A percentile compares a stretch with the other conserved stretches of the same genome.
Evolutionary conservation across 1,284 basidiomycete species (phyloP).

Genomic region (Sporisorium reilianum): DNA sequence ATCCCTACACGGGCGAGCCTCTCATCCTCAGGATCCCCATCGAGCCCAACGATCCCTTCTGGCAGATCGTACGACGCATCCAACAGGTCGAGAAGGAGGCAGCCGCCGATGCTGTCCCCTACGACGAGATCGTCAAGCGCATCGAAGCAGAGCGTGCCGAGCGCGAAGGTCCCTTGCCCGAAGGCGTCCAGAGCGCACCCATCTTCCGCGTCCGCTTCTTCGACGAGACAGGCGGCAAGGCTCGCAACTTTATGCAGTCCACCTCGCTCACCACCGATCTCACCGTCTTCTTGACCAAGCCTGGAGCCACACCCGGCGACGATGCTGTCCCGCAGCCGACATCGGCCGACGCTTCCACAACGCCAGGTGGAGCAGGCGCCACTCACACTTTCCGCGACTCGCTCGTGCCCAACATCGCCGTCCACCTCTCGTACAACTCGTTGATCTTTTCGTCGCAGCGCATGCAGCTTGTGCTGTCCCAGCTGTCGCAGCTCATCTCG

Average conservation of each 20-base stretch:
- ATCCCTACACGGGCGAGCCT: conserved; percentile 78
- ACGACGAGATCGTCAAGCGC: conserved; percentile 80
- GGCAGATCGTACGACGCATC: conserved; percentile 87
- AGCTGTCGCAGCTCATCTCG: conserved; percentile 83
- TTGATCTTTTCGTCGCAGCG: conserved; percentile 87
- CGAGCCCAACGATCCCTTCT: conserved; percentile 89
- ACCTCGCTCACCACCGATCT: conserved; percentile 86
- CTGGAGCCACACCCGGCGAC: conserved; percentile 49
- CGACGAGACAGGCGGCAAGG: conserved; percentile 82
- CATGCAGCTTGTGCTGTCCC: conserved; percentile 84
- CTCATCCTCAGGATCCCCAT: conserved; percentile 86
- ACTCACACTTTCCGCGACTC: conserved; percentile 44
- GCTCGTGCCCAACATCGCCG: conserved; percentile 77
- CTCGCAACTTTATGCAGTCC: conserved; percentile 69
- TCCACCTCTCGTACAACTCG: conserved; percentile 92
- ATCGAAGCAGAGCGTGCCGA: conserved; percentile 56
- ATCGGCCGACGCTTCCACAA: no score
- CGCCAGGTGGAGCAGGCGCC: conserved; percentile 15
- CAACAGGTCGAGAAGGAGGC: conserved; percentile 87
- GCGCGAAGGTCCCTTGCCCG: conserved; percentile 46
- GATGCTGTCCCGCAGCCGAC: conserved; percentile 18
- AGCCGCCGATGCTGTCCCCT: conserved; percentile 83
- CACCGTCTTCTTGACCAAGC: conserved; percentile 76
- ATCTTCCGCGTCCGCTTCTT: conserved; percentile 96
- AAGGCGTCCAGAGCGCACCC: conserved; percentile 61